These are phyloP conservation scores for Heterococcus sp. DNA, from an alignment of 108 stramenopile genomes.

Conservation along the genomic window DNA sequence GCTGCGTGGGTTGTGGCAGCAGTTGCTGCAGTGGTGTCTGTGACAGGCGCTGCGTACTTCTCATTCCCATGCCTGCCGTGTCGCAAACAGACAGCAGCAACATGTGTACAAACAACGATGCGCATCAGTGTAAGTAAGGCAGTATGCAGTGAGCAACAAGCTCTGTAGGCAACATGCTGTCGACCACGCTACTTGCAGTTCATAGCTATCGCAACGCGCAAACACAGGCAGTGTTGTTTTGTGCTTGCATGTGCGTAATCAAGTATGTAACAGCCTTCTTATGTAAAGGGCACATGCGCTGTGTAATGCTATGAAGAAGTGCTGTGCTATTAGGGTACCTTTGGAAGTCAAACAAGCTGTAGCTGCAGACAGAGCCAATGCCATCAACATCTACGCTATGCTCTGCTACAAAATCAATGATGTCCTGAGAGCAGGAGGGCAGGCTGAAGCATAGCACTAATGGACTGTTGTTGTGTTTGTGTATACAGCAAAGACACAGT, in stretches of 20 bases:
- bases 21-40: no score
- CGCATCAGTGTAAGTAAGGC: no score
- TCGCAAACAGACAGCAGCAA: no score
- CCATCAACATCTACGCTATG: conserved; percentile 73
- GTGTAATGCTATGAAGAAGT: neutral
- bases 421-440: conserved; percentile 71
- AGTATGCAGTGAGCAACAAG: no score
- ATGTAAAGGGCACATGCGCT: conserved; percentile 48
- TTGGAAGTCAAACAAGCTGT: conserved; percentile 85
- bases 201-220: neutral
- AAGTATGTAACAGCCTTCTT: neutral
- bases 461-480: conserved; percentile 61
- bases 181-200: neutral
- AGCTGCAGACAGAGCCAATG: conserved; percentile 84
- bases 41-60: no score
- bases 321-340: conserved; percentile 1
- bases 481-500: no score
- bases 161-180: no score
- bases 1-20: no score
- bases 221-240: neutral
- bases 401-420: conserved; percentile 75
- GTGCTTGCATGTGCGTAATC: neutral
- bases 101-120: no score
- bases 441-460: conserved; percentile 78
- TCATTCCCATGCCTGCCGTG: no score